Conservation (phyloP, 1,139 yeast species). For the Diutina pseudorugosa region DNA sequence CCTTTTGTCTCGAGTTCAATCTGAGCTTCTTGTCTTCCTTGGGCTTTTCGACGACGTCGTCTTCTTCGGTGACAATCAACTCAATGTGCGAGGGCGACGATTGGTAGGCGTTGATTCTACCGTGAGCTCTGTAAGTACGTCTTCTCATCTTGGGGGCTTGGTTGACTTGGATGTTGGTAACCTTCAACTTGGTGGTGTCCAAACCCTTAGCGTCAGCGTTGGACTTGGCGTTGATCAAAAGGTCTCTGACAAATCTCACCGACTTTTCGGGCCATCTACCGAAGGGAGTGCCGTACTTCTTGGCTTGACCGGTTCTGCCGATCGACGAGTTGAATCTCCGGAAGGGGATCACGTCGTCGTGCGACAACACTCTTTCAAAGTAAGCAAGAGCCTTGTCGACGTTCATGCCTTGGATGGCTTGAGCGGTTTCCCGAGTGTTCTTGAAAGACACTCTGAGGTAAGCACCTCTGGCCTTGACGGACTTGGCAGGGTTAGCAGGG, state of each 20-base stretch:
- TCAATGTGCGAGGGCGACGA: conserved; percentile 98
- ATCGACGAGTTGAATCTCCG: conserved; percentile 94
- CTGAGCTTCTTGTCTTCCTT: conserved; percentile 71
- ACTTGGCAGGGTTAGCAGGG: conserved; percentile 98
- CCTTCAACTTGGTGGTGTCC: conserved; percentile 85
- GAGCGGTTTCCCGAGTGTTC: conserved; percentile 99
- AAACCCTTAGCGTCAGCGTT: conserved; percentile 99
- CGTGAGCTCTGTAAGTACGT: conserved; percentile 99
- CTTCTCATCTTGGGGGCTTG: conserved; percentile 99
- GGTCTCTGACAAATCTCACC: conserved; percentile 88
- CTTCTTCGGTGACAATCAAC: conserved; percentile 91
- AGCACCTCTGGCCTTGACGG: conserved; percentile 99
- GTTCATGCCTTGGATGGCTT: conserved; percentile 97
- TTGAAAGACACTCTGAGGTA: conserved; percentile 99
- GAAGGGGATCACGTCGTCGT: conserved; percentile 99
- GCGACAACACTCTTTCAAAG: conserved; percentile 94
- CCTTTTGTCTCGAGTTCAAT: conserved; percentile 85
- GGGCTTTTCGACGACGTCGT: conserved; percentile 90
- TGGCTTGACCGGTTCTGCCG: conserved; percentile 99
- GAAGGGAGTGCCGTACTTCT: conserved; percentile 99
- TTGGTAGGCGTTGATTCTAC: conserved; percentile 99
- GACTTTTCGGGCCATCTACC: conserved; percentile 99
- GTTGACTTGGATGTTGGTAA: conserved; percentile 99
- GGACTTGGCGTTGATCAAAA: conserved; percentile 95
- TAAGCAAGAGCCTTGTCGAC: conserved; percentile 91